Base-by-base conservation (phyloP, 2,329 filamentous ascomycete species). In the Ophiostoma fasciatum region DNA sequence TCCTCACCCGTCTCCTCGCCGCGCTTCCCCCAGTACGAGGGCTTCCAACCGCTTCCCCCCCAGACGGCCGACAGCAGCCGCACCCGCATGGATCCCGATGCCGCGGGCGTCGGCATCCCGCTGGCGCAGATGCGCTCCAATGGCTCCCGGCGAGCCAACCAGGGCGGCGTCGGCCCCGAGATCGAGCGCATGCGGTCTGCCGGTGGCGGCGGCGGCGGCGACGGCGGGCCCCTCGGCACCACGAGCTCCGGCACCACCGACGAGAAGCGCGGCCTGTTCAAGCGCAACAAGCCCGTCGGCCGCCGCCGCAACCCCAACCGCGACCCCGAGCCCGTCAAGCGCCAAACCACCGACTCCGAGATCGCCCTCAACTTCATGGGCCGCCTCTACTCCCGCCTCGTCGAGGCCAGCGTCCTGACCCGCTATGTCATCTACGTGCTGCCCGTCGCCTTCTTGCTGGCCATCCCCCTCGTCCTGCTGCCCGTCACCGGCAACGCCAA, bases 341-440 rank as follows among this genome's bases (percentile, higher is more conserved):
- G 55, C 31, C 61, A 66, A 23, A 60, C 61, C 40, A 66, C 62
- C 8, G 57, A 60, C 40, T 53, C 53, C 7, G 67, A 73, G 2
- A 53, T 68, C 22, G 61, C 63, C 22, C 56, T 82, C 43, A 82
- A 74, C 46, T 68, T 68, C 41, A 71, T 82, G 62, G 78, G 78
- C 30, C 64, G 64, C 41, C 49, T 82, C 25, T 78, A 82, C 56
- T 63, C 66, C 48, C 77, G 69, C 51, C 64, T 82, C 42, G 58
- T 80, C 41, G 61, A 63, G 46, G 75, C 75, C 49, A 77, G 72
- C 7, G 62, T 74, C 43, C 48, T 79, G 42, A 77, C 72, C 4
- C 64, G 77, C 31, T 82, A 82, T 50, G 58, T 79, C 32, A 63
- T 82, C 43, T 82, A 81, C 49, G 66, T 82, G 43, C 56, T 76